These are phyloP conservation scores for Apiospora arundinis DNA, from an alignment of 2,329 filamentous ascomycete genomes.

Conservation along the genomic window DNA sequence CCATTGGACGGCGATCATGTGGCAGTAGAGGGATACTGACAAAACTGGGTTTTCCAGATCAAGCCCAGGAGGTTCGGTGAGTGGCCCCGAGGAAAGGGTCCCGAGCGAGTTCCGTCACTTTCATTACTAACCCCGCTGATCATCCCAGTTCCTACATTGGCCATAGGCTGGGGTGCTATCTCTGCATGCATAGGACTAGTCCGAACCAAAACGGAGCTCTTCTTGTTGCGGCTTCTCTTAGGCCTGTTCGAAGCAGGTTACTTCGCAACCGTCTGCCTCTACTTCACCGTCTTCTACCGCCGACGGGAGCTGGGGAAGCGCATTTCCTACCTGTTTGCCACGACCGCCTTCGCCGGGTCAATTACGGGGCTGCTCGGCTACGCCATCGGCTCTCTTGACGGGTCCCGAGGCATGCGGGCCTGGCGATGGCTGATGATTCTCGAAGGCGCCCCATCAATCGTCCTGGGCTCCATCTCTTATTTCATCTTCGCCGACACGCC, in stretches of 20 bases:
- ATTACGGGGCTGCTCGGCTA: constrained; percentile 34
- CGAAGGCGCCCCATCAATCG: constrained; percentile 53
- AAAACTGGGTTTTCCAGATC: neutral
- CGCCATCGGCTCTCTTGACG: constrained; percentile 34
- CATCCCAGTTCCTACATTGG: neutral
- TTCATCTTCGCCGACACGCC: constrained; percentile 62
- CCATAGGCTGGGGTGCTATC: neutral
- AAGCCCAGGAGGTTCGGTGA: constrained; percentile 1
- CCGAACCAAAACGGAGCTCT: neutral
- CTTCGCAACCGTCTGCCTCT: constrained; percentile 16
- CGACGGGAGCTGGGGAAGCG: constrained; percentile 9
- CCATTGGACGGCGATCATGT: neutral
- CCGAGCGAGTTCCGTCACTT: neutral
- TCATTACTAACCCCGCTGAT: neutral
- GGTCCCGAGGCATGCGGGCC: constrained; percentile 44
- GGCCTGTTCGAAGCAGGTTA: constrained; percentile 8
- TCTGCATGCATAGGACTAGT: constrained; percentile 1
- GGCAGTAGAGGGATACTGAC: neutral
- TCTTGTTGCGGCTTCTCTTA: neutral
- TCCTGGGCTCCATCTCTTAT: constrained; percentile 58
- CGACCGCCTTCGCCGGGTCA: constrained; percentile 12
- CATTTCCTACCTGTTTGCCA: constrained; percentile 13
- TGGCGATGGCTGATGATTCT: constrained; percentile 74
- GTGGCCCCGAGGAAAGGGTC: neutral
- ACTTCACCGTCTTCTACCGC: constrained; percentile 18